Conservation (phyloP, 2,329 filamentous ascomycete genomes). For the Fusarium papillatum region DNA sequence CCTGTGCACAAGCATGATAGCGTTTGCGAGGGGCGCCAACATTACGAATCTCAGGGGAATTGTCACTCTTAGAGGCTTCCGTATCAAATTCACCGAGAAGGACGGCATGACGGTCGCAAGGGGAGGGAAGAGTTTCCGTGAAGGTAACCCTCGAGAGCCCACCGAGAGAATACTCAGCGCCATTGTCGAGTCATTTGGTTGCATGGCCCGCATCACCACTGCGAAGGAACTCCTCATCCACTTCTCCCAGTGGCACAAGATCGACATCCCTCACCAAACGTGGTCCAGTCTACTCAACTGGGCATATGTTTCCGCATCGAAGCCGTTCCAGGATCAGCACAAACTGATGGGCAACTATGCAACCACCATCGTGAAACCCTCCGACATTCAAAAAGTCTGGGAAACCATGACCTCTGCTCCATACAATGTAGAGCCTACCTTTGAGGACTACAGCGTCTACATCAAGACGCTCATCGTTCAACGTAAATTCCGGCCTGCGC, state of each 20-base stretch:
- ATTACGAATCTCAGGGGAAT: conserved; percentile 50
- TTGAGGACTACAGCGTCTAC: conserved; percentile 66
- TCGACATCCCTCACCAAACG: conserved; percentile 67
- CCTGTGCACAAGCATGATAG: conserved; percentile 57
- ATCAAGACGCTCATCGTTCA: conserved; percentile 54
- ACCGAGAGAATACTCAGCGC: conserved; percentile 71
- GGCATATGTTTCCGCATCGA: conserved; percentile 69
- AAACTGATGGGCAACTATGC: conserved; percentile 44
- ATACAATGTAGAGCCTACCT: conserved; percentile 67
- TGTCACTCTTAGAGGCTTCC: conserved; percentile 49
- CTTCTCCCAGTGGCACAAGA: conserved; percentile 69
- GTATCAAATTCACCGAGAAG: conserved; percentile 42
- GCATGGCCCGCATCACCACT: conserved; percentile 71
- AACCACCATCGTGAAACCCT: conserved; percentile 51
- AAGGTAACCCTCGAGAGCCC: conserved; percentile 69
- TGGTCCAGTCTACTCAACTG: conserved; percentile 80
- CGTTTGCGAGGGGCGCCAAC: conserved; percentile 55
- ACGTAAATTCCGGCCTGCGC: conserved; percentile 46
- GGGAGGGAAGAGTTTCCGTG: conserved; percentile 55
- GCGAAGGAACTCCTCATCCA: conserved; percentile 73
- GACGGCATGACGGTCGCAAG: conserved; percentile 38
- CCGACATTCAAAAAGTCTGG: conserved; percentile 68
- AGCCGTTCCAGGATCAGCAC: conserved; percentile 54
- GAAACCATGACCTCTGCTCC: conserved; percentile 70
- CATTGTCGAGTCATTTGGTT: conserved; percentile 78